Evolutionary conservation across 257 asterid genomes (phyloP), one percentile per base, ranked within the genome.

Genomic region (Solanum habrochaites): DNA sequence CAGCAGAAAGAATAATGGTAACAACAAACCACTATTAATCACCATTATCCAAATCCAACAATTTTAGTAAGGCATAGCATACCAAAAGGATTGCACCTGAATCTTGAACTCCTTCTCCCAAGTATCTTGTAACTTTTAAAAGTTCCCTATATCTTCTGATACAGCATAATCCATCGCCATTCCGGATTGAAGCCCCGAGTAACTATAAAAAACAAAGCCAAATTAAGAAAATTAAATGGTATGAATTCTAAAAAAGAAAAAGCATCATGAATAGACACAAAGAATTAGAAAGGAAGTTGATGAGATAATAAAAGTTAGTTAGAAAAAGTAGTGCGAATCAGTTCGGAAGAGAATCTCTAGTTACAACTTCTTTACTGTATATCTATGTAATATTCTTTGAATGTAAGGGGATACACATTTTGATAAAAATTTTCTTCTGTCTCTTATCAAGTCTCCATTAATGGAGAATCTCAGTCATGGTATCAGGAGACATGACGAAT

Each of bases 101-200:
- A 96, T 95, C 88, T 89, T 91, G 81, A 95, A 86, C 88, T 92
- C 98, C 99, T 91, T 95, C 98, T 67, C 98, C 99, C n/a, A n/a
- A 47, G 95, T 94, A 88, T 95, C 98, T 88, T 96, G 99, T 75
- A 91, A 91, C 84, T 90, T 89, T 94, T n/a, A n/a, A 86, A 96
- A 91, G 84, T 90, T 89, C 87, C 96, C 93, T 80, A 91, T 56
- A 85, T 93, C 96, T 40, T 87, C 86, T 84, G 86, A 87, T 8
- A 89, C 82, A 43, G 88, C 86, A 89, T 90, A 90, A 8, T 90
- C 97, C 91, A 87, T 73, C 77, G 86, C 91, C 86, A 83, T 83
- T 83, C 91, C 92, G 58, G 93, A 89, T 58, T 93, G 93, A 78
- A 86, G 67, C 43, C 97, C 96, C n/a, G 98, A 93, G 92, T 95